Evolutionary conservation across 139 green algal genomes (phyloP), one percentile per base, ranked within the genome.

Genomic region (Picochlorum sp.): DNA sequence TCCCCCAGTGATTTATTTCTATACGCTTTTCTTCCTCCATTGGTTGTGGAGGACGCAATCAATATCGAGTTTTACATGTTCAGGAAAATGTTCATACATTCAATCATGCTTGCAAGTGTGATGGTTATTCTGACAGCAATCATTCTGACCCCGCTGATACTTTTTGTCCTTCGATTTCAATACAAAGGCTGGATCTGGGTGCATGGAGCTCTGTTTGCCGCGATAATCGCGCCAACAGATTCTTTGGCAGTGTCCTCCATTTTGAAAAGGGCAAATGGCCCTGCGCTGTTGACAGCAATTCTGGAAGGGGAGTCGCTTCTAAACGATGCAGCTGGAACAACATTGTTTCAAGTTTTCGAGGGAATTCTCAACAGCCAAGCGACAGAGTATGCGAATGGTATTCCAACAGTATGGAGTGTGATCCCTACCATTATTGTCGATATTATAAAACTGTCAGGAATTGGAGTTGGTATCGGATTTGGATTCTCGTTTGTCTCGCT

Each of bases 21-120:
- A 55, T 95, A 86, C 52, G 77, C 90, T 26, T 96, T 96, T 67
- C 74, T 96, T 67, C 89, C 89, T 41, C 79, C 79, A 1, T 73
- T 85, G 41, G 41, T 83, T n/a, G 59, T 83, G 30, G 79, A 85
- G 21, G 45, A 61, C 6, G 72, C 76, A 23, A 80, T 83, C 2
- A 66, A 67, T 18, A 89, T 96, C 3, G 88, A 96, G 69, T 95
- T 87, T 57, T 96, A 87, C 77, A 77, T 95, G 64, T 88, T 96
- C 57, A 61, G 60, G 23, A 78, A 78, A 69, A 47, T 77, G 26
- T 13, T 49, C 2, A 45, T 85, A 3, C 77, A 88, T 62, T 68
- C 85, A 4, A 60, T 90, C 24, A 82, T 77, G 37, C 57, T 92
- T 63, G 88, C 86, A 1, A 89, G 92, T 52, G 59, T 89, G 49